These are phyloP conservation scores for Suhomyces maxii DNA, from an alignment of 1,139 yeast genomes.

Conservation along the genomic window DNA sequence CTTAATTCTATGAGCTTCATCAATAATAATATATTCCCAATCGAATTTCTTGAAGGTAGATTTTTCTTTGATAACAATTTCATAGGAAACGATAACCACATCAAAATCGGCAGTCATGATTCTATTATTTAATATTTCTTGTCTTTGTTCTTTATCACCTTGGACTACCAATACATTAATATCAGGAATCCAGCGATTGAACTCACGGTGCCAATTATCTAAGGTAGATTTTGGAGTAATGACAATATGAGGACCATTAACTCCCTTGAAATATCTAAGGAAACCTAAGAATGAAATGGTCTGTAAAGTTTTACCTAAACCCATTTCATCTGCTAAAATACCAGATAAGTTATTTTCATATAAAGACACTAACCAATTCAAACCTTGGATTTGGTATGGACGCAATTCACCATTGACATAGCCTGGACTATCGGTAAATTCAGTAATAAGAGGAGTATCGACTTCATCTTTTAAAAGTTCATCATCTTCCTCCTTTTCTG, in stretches of 20 bases:
- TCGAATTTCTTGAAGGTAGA: slow-evolving; percentile 59
- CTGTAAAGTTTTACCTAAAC: slow-evolving; percentile 92
- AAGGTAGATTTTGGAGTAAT: slow-evolving; percentile 78
- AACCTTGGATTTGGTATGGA: slow-evolving; percentile 89
- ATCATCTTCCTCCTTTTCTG: slow-evolving; percentile 72
- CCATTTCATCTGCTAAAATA: slow-evolving; percentile 97
- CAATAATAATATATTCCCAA: slow-evolving; percentile 76
- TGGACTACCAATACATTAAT: slow-evolving; percentile 66
- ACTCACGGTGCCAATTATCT: slow-evolving; percentile 80
- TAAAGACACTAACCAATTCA: slow-evolving; percentile 85
- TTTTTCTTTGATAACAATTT: slow-evolving; percentile 75
- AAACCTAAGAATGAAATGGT: slow-evolving; percentile 83
- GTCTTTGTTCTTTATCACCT: slow-evolving; percentile 71
- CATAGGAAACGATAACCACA: slow-evolving; percentile 72
- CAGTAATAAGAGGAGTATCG: slow-evolving; percentile 44
- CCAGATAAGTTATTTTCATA: slow-evolving; percentile 87
- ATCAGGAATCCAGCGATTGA: slow-evolving; percentile 77
- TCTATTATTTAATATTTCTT: slow-evolving; percentile 48
- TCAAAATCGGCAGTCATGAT: slow-evolving; percentile 67
- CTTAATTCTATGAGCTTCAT: slow-evolving; percentile 81
- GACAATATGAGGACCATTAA: slow-evolving; percentile 72
- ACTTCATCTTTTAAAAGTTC: slow-evolving; percentile 61
- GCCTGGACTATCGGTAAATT: slow-evolving; percentile 65
- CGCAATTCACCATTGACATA: slow-evolving; percentile 64
- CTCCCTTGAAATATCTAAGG: slow-evolving; percentile 56